Percentiles rank a stretch among this genome's conserved stretches.
These are phyloP conservation scores for Phytophthora cajani DNA, from an alignment of 352 stramenopile genomes.

Conservation along the genomic window DNA sequence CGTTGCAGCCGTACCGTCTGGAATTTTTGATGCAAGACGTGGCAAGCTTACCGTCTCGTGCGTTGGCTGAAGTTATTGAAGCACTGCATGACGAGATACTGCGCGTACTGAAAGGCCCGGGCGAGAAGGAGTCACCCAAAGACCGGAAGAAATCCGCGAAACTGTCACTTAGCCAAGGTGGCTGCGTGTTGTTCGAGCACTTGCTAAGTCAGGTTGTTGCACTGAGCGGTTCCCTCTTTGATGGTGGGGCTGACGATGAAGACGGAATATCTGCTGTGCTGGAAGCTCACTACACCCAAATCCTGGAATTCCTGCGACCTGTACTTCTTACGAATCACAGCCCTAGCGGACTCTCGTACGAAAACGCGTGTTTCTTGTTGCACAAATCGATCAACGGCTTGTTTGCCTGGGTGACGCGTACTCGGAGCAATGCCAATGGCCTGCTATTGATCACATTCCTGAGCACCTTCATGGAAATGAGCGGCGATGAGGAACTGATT, in stretches of 20 bases:
- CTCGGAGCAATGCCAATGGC: constrained; percentile 42
- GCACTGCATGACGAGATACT: constrained; percentile 65
- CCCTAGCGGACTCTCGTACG: constrained; percentile 60
- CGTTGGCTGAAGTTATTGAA: constrained; percentile 56
- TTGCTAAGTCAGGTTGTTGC: constrained; percentile 55
- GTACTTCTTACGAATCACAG: constrained; percentile 47
- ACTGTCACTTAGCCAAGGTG: constrained; percentile 52
- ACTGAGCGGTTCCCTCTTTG: constrained; percentile 41
- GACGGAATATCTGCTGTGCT: constrained; percentile 56
- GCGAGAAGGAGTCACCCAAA: constrained; percentile 26
- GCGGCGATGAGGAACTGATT: constrained; percentile 63
- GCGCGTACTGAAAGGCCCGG: constrained; percentile 36
- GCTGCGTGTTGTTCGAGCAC: constrained; percentile 77
- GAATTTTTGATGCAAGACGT: constrained; percentile 72
- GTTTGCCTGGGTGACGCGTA: constrained; percentile 53
- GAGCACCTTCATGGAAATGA: constrained; percentile 64
- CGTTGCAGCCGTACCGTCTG: constrained; percentile 71
- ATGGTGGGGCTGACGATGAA: constrained; percentile 42
- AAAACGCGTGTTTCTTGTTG: constrained; percentile 66
- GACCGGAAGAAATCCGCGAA: constrained; percentile 33
- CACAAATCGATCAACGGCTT: constrained; percentile 70
- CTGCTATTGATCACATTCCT: constrained; percentile 52
- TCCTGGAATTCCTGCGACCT: constrained; percentile 52
- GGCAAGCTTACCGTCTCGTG: constrained; percentile 49
- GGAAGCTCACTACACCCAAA: constrained; percentile 56